Conservation (phyloP, 352 stramenopile species). For the Globisporangium megalacanthum region DNA sequence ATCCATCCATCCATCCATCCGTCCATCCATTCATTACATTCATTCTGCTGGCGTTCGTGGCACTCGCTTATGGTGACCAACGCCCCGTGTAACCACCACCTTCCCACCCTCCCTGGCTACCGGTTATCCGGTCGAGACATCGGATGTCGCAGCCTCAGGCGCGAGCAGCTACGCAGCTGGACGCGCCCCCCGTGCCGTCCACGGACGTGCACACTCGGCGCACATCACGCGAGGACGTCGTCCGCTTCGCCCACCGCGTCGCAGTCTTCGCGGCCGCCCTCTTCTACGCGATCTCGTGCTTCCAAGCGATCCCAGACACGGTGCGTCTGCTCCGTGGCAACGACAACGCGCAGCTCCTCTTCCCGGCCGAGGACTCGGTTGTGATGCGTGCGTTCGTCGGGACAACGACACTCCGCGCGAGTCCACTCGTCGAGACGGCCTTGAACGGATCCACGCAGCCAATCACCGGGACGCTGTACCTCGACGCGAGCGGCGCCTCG, state of each 20-base stretch:
- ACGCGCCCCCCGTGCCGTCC: background rate
- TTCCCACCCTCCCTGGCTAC: too few relatives aligned
- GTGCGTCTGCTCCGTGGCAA: slow-evolving; percentile 9
- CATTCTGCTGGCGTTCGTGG: too few relatives aligned
- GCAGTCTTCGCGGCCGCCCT: slow-evolving; percentile 7
- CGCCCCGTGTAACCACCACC: too few relatives aligned
- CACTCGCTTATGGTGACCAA: too few relatives aligned
- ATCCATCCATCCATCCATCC: background rate
- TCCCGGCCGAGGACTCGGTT: slow-evolving; percentile 2
- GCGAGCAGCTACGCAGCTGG: background rate
- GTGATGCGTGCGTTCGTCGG: slow-evolving; percentile 15
- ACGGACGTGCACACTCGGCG: background rate
- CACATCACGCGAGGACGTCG: slow-evolving; percentile 5
- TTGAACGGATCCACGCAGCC: slow-evolving; percentile 19
- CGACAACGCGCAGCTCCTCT: slow-evolving; percentile 5
- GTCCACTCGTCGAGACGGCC: slow-evolving; percentile 20
- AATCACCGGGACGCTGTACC: slow-evolving; percentile 22
- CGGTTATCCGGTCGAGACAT: too few relatives aligned
- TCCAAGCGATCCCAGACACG: slow-evolving; percentile 6
- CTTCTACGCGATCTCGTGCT: slow-evolving; percentile 9
- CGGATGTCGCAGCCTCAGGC: slow-evolving; percentile 3
- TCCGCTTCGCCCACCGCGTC: slow-evolving; percentile 10
- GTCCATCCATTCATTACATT: too few relatives aligned
- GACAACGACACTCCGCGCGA: slow-evolving; percentile 20
- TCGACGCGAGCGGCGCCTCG: slow-evolving; percentile 14